These are phyloP conservation scores for Yamadazyma tumulicola DNA, from an alignment of 805 yeast species.

Conservation along the genomic window DNA sequence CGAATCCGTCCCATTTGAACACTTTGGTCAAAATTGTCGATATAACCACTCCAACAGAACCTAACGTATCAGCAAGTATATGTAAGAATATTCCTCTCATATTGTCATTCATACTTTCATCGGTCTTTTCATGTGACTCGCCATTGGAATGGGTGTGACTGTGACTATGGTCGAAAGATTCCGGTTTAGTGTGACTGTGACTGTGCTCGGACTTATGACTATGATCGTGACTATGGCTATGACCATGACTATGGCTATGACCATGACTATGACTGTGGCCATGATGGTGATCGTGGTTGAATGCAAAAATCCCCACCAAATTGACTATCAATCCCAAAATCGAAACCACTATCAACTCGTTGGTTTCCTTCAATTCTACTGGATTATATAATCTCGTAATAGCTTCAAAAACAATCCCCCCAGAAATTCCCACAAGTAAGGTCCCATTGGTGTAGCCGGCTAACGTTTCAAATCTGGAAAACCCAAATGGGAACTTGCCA, in stretches of 20 bases:
- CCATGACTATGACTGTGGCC: conserved; percentile 38
- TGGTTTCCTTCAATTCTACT: conserved; percentile 70
- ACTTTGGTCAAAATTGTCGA: conserved; percentile 76
- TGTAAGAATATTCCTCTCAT: conserved; percentile 95
- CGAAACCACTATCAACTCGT: conserved; percentile 82
- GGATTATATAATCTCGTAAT: conserved; percentile 78
- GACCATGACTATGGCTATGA: conserved; percentile 37
- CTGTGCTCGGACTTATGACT: conserved; percentile 2
- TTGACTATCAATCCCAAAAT: conserved; percentile 82
- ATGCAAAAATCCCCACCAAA: conserved; percentile 89
- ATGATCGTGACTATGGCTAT: conserved; percentile 28
- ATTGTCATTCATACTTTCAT: conserved; percentile 49
- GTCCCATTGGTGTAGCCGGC: conserved; percentile 97
- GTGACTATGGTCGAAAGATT: conserved; percentile 1
- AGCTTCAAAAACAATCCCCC: conserved; percentile 85
- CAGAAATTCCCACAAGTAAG: conserved; percentile 79
- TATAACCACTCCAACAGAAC: conserved; percentile 94
- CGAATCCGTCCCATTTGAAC: conserved; percentile 72
- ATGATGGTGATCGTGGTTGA: conserved; percentile 75
- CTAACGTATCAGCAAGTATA: conserved; percentile 91
- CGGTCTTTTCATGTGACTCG: conserved; percentile 4
- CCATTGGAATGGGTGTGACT: conserved; percentile 2
- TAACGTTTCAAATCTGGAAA: conserved; percentile 79
- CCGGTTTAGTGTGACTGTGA: background rate
- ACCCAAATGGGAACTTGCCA: conserved; percentile 81